A percentile compares a stretch with the other conserved stretches of the same genome.
Evolutionary conservation across 1,284 basidiomycete genomes (phyloP).

Genomic region (Termitomyces sp.): DNA sequence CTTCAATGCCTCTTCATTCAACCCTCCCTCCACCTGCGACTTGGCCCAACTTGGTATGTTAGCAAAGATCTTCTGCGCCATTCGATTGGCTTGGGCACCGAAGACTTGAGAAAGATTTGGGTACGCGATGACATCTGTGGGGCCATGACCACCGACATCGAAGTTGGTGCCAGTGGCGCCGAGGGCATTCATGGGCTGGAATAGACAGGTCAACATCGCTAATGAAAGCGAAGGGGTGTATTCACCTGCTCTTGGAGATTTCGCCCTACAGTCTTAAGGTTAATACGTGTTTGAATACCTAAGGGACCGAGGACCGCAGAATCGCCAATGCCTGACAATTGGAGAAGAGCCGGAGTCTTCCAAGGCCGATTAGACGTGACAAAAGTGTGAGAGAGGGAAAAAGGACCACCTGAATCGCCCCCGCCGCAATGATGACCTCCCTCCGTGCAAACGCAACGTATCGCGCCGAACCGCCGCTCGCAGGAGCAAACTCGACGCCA

Average conservation of each 20-base stretch:
- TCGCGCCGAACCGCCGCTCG: constrained; percentile 15
- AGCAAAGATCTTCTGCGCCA: constrained; percentile 27
- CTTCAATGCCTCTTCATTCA: constrained; percentile 33
- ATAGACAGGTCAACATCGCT: background rate
- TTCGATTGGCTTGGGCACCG: constrained; percentile 24
- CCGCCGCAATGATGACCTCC: constrained; percentile 15
- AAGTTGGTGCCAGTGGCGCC: constrained; percentile 31
- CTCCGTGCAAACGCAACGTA: constrained; percentile 3
- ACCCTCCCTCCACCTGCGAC: constrained; percentile 34
- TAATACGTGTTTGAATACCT: constrained; percentile 20
- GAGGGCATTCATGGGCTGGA: constrained; percentile 13
- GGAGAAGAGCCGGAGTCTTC: constrained; percentile 19
- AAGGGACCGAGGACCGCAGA: constrained; percentile 26
- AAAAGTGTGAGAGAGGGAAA: too few species aligned
- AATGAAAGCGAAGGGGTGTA: constrained; percentile 7
- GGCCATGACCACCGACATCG: constrained; percentile 31
- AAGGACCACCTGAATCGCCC: constrained; percentile 23
- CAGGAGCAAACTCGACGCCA: constrained; percentile 22
- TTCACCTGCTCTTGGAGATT: constrained; percentile 28
- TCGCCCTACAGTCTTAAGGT: constrained; percentile 36
- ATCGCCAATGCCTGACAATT: constrained; percentile 38
- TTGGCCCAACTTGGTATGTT: constrained; percentile 32
- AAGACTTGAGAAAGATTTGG: constrained; percentile 41
- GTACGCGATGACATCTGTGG: constrained; percentile 37
- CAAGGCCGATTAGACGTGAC: background rate